These are phyloP conservation scores for Paraphoma sp. DNA, from an alignment of 2,329 filamentous ascomycete species.

Conservation along the genomic window DNA sequence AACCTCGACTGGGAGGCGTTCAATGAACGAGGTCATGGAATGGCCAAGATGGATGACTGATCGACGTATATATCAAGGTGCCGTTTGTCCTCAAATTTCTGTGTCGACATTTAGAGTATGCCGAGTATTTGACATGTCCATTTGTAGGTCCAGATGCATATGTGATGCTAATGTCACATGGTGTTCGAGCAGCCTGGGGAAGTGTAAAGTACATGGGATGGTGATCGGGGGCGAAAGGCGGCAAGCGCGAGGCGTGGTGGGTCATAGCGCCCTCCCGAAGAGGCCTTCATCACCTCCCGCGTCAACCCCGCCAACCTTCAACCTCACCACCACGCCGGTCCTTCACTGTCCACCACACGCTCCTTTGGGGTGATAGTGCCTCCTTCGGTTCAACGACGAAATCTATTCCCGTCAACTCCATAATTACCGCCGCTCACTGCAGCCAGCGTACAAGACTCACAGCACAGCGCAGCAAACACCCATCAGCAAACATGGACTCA, in stretches of 20 bases:
- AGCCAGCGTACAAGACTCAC: too few relatives aligned
- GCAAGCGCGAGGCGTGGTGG: neutral
- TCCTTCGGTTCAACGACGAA: neutral
- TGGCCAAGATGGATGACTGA: too few relatives aligned
- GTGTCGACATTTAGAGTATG: too few relatives aligned
- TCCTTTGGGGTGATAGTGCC: conserved; percentile 4
- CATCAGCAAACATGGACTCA: conserved; percentile 42
- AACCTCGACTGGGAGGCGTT: conserved; percentile 38
- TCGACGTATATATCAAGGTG: too few relatives aligned
- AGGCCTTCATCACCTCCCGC: conserved; percentile 3
- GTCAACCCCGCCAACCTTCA: conserved; percentile 9
- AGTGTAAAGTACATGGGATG: neutral
- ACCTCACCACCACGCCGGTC: conserved; percentile 2
- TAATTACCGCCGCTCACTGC: too few relatives aligned
- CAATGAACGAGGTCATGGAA: conserved; percentile 31
- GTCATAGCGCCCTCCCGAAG: neutral
- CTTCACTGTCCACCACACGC: conserved; percentile 9
- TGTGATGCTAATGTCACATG: neutral
- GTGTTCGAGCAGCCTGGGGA: neutral
- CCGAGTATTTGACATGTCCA: neutral
- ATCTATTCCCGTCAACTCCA: too few relatives aligned
- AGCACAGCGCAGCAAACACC: neutral
- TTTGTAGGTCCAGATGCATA: neutral
- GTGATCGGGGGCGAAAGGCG: neutral
- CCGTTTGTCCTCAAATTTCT: too few relatives aligned